Percentiles rank a stretch among this genome's conserved stretches.
phyloP scores from a whole-genome alignment of 2,329 filamentous ascomycete genomes.

The Penicillium sp. region DNA sequence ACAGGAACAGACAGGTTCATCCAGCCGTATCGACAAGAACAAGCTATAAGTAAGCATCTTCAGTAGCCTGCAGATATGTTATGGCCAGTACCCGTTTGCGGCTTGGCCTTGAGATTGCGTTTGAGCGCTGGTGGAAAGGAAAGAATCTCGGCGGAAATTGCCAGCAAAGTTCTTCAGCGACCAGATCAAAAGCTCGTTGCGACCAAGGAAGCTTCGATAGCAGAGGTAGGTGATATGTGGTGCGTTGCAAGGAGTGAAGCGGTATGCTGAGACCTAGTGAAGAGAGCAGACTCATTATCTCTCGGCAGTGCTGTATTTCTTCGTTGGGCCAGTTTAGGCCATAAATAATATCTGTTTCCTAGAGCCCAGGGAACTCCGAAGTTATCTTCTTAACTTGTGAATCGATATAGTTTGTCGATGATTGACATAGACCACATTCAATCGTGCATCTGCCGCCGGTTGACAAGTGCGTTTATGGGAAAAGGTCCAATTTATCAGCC shows the following conservation, averaged over 20 bases:
- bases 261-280: not conserved
- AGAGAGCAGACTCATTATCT: not conserved
- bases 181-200: not conserved
- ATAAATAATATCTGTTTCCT: not conserved
- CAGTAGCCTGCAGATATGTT: not conserved
- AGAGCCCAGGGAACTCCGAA: not conserved
- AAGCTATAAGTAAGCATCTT: not conserved
- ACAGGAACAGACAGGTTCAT: not conserved
- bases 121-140: not conserved
- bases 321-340: not conserved
- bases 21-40: not conserved
- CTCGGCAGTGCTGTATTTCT: not conserved
- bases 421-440: not conserved
- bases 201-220: not conserved
- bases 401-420: not conserved
- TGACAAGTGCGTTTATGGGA: not conserved
- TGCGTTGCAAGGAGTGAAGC: not conserved
- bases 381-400: not conserved
- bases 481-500: not conserved
- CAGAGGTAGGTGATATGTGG: not conserved
- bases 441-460: not conserved
- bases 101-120: not conserved
- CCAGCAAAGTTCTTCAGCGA: not conserved
- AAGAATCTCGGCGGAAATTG: too few relatives aligned
- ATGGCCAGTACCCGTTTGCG: not conserved